phyloP scores from a whole-genome alignment of 2,329 filamentous ascomycete genomes.

The Diaporthe aspalathi region DNA sequence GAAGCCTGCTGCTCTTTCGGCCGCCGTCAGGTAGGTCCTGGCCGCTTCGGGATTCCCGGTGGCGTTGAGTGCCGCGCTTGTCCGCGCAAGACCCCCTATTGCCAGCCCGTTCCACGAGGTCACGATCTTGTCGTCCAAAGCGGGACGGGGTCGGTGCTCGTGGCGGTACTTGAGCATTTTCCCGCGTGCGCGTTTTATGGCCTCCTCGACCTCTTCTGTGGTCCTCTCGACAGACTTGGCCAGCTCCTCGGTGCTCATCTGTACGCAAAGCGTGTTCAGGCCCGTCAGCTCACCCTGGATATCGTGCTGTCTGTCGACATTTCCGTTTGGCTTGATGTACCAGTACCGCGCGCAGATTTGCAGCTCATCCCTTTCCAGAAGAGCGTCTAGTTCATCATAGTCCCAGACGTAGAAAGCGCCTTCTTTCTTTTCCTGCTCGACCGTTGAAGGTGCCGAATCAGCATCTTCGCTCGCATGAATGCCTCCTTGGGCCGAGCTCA shows the following conservation, averaged over 20 bases:
- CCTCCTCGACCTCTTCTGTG: constrained; percentile 72
- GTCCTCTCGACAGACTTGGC: constrained; percentile 77
- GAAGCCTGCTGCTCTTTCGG: constrained; percentile 75
- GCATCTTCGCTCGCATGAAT: constrained; percentile 89
- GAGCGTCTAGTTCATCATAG: constrained; percentile 78
- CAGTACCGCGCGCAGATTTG: constrained; percentile 82
- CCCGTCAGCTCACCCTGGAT: constrained; percentile 90
- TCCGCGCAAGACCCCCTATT: constrained; percentile 79
- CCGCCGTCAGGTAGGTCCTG: constrained; percentile 70
- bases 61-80: constrained; percentile 69
- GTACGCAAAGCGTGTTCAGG: constrained; percentile 82
- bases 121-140: constrained; percentile 86
- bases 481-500: constrained; percentile 75
- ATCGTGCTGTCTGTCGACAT: constrained; percentile 81
- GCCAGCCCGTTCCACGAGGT: constrained; percentile 88
- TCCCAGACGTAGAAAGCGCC: constrained; percentile 94
- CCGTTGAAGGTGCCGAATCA: constrained; percentile 76
- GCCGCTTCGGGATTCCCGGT: constrained; percentile 65
- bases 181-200: constrained; percentile 72
- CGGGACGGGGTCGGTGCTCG: constrained; percentile 76
- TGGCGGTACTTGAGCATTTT: constrained; percentile 78
- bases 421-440: constrained; percentile 82
- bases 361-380: constrained; percentile 71
- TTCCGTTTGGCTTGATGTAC: constrained; percentile 81
- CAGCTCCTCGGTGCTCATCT: constrained; percentile 72